Evolutionary conservation across 2,329 filamentous ascomycete species (phyloP), one percentile per base, ranked within the genome.

Genomic region (Penicillium nordicum): DNA sequence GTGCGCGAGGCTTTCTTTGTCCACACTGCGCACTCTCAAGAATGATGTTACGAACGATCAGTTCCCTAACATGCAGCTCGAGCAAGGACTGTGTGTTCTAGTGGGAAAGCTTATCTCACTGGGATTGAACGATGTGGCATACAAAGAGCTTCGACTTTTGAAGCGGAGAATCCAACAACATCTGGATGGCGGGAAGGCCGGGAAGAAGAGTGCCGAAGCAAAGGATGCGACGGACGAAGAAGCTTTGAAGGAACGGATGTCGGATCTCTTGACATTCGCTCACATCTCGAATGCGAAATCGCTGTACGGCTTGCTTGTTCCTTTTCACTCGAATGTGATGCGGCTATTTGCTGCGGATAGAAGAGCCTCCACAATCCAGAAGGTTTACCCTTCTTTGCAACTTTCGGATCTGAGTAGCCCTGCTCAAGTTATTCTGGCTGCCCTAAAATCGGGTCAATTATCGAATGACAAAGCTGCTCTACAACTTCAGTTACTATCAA

Each of bases 401-500:
- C 45, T 73, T 7, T 67, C 69, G 2, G 71, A 72, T 23, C 58
- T 62, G 23, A 72, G 71, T 53, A 77, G 74, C 49, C 76, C 76
- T 27, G 70, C 69, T 5, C 72, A 69, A 42, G 59, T 78, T 2
- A 77, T 78, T 38, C 34, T 72, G 47, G 64, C 65, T 21, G 76
- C 75, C 3, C 50, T 74, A 14, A 67, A 77, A n/a, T 61, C 67
- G 3, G 70, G 71, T 5, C 61, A 57, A n/a, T 52, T 78, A 6
- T 55, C 67, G 4, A 66, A 65, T 27, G 75, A 77, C 37, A 76
- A 77, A 55, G 74, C 74, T 27, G 74, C 74, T 12, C 61, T 74
- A 21, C 76, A 80, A 56, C 65, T 80, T n/a, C 74, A 78, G 53
- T 62, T 75, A 2, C 65, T 79, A 6, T 75, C 78, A 1, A 76